Conservation (phyloP, 345 rosid species). For the Theobroma cacao region DNA sequence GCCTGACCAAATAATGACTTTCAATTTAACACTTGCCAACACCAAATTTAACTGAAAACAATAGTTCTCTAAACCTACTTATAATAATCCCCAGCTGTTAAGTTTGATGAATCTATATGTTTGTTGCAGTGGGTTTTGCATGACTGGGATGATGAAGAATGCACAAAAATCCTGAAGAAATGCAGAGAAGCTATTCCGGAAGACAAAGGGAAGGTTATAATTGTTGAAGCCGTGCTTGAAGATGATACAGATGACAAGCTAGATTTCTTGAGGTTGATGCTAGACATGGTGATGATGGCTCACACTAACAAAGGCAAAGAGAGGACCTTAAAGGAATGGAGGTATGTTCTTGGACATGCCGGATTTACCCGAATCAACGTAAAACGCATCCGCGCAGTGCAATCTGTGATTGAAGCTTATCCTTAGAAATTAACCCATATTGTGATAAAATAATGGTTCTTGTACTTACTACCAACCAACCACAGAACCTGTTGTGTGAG, state of each 20-base stretch:
- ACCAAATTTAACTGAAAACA: too few relatives aligned
- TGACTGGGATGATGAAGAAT: conserved; percentile 70
- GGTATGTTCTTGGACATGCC: conserved; percentile 43
- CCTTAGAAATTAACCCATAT: conserved; percentile 17
- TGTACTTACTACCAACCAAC: neutral
- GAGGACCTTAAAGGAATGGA: conserved; percentile 66
- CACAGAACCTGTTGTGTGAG: neutral
- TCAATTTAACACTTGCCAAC: too few relatives aligned
- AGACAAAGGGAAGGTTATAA: conserved; percentile 56
- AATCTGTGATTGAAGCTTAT: conserved; percentile 51
- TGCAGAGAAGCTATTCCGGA: conserved; percentile 61
- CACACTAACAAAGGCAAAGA: conserved; percentile 63
- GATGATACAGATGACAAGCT: conserved; percentile 36
- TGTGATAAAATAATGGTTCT: neutral
- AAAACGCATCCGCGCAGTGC: conserved; percentile 37
- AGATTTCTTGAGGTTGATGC: conserved; percentile 41
- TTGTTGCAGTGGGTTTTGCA: conserved; percentile 58
- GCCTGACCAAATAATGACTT: too few relatives aligned
- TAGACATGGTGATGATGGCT: conserved; percentile 82
- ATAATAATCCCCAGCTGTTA: too few relatives aligned
- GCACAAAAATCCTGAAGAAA: conserved; percentile 55
- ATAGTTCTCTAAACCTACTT: too few relatives aligned
- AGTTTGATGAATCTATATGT: too few relatives aligned
- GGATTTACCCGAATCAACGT: conserved; percentile 49
- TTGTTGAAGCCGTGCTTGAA: conserved; percentile 50